These are phyloP conservation scores for Cystobasidium slooffiae DNA, from an alignment of 1,284 basidiomycete genomes.

Conservation along the genomic window DNA sequence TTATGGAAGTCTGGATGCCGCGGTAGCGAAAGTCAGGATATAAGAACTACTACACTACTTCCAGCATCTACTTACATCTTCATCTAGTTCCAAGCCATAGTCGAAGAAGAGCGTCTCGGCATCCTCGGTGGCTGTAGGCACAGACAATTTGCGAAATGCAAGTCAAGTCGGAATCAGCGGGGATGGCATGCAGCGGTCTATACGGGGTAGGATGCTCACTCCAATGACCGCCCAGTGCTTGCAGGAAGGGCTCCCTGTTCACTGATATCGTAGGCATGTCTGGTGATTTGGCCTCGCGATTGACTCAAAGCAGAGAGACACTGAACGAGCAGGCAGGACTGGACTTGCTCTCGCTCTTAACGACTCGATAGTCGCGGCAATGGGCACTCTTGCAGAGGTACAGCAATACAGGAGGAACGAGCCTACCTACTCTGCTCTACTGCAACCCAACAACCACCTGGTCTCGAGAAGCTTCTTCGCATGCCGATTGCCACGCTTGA, in stretches of 20 bases:
- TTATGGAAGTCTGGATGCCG: conserved; percentile 32
- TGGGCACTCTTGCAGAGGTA: too few relatives aligned
- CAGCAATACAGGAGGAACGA: too few relatives aligned
- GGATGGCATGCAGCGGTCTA: not conserved
- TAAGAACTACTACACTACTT: too few relatives aligned
- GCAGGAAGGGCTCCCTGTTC: conserved; percentile 92
- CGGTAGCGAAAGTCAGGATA: not conserved
- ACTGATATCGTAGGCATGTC: conserved; percentile 91
- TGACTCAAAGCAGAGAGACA: not conserved
- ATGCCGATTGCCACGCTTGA: too few relatives aligned
- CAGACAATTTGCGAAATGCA: not conserved
- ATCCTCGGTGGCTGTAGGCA: conserved; percentile 75
- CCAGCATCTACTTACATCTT: conserved; percentile 71
- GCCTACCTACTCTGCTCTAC: too few relatives aligned
- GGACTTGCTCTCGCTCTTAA: not conserved
- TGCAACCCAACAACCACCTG: too few relatives aligned
- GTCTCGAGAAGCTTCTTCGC: too few relatives aligned
- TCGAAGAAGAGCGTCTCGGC: conserved; percentile 97
- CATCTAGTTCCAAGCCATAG: conserved; percentile 95
- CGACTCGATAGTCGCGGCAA: not conserved
- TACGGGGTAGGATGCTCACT: conserved; percentile 62
- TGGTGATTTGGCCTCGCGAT: conserved; percentile 13
- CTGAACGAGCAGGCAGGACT: not conserved
- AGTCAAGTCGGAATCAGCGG: not conserved
- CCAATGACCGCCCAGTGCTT: conserved; percentile 67